A percentile compares a stretch with the other conserved stretches of the same genome.
Evolutionary conservation across 345 rosid species (phyloP).

Genomic region (Gynandropsis gynandra): DNA sequence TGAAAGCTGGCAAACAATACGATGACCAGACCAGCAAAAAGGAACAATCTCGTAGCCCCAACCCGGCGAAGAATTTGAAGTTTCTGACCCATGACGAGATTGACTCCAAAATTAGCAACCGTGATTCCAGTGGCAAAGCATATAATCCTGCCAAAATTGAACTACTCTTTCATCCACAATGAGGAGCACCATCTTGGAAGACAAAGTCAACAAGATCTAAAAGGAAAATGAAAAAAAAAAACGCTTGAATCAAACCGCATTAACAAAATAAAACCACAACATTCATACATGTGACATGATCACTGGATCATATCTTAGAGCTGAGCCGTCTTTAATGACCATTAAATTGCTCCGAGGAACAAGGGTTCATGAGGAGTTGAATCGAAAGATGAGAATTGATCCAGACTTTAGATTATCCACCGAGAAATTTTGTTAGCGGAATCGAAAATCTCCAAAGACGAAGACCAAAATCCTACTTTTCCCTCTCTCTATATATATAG

Average conservation of each 20-base stretch:
- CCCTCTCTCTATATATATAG: not conserved
- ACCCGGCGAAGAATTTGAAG: slow-evolving; percentile 24
- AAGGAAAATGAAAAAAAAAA: slow-evolving; percentile 4
- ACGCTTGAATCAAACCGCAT: not conserved
- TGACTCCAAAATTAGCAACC: slow-evolving; percentile 1
- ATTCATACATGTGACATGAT: too few species aligned
- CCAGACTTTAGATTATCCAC: too few species aligned
- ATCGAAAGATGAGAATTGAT: too few species aligned
- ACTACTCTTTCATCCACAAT: slow-evolving; percentile 8
- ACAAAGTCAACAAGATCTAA: slow-evolving; percentile 15
- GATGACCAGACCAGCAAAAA: slow-evolving; percentile 38
- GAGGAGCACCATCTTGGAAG: slow-evolving; percentile 3
- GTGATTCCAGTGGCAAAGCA: not conserved
- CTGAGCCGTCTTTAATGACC: too few species aligned
- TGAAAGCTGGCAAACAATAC: slow-evolving; percentile 39
- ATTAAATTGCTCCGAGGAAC: too few species aligned
- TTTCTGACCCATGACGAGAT: slow-evolving; percentile 34
- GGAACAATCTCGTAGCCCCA: slow-evolving; percentile 45
- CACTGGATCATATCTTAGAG: too few species aligned
- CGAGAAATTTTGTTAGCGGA: too few species aligned
- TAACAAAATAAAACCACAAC: not conserved
- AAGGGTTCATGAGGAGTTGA: too few species aligned
- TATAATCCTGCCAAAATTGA: slow-evolving; percentile 11
- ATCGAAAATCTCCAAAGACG: too few species aligned
- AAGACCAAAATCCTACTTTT: not conserved